Evolutionary conservation across 169 alveolate genomes (phyloP).

Genomic region (Cryptosporidium felis): DNA sequence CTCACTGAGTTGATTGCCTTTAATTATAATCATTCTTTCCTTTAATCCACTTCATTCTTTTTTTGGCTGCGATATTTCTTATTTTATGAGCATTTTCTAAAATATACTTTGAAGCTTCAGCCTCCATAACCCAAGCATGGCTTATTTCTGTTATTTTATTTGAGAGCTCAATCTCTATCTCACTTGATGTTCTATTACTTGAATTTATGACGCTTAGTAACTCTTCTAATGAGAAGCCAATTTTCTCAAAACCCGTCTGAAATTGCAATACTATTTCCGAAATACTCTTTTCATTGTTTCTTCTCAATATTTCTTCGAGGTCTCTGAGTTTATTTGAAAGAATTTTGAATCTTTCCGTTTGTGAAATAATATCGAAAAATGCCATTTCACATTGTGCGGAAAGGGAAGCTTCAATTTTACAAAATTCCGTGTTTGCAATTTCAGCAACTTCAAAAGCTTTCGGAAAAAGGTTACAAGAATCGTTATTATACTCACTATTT

Average conservation of each 20-base stretch:
- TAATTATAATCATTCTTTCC: not conserved
- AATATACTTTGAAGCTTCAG: constrained; percentile 43
- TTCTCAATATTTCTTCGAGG: constrained; percentile 24
- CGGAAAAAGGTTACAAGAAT: not conserved
- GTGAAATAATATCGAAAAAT: constrained; percentile 37
- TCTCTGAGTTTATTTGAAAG: not conserved
- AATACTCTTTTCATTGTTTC: constrained; percentile 15
- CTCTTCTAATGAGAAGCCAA: constrained; percentile 1
- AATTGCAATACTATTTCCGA: not conserved
- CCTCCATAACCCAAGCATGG: constrained; percentile 49
- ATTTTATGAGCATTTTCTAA: constrained; percentile 60
- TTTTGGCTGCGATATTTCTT: constrained; percentile 41
- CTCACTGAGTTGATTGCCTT: not conserved
- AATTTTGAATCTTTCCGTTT: constrained; percentile 31
- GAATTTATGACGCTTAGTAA: not conserved
- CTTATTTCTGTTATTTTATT: constrained; percentile 19
- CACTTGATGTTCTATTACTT: not conserved
- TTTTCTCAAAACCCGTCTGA: not conserved
- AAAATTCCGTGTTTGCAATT: not conserved
- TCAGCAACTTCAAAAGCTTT: not conserved
- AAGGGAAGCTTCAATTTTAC: constrained; percentile 22
- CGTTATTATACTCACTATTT: not conserved
- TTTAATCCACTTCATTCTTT: constrained; percentile 30
- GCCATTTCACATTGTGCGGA: constrained; percentile 72
- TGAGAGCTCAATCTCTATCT: constrained; percentile 6